A percentile compares a stretch with the other conserved stretches of the same genome.
These are phyloP conservation scores for Aspergillus piperis DNA, from an alignment of 2,329 filamentous ascomycete species.

Conservation along the genomic window DNA sequence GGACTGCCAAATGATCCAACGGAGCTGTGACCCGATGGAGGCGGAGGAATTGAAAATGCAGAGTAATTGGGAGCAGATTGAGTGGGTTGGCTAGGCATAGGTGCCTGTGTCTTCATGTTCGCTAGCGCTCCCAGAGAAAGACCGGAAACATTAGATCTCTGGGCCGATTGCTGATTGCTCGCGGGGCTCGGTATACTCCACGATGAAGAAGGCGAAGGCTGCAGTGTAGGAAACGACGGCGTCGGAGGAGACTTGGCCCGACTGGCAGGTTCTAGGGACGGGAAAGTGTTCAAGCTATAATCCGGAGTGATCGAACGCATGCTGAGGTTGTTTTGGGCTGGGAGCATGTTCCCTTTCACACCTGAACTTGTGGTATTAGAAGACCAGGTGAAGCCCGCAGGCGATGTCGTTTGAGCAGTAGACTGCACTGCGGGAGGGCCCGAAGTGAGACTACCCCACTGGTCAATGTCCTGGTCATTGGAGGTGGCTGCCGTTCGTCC, in stretches of 20 bases:
- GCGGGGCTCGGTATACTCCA: constrained; percentile 19
- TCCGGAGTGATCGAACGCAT: constrained; percentile 56
- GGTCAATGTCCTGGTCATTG: constrained; percentile 33
- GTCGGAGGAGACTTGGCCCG: constrained; percentile 34
- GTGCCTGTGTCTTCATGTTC: constrained; percentile 25
- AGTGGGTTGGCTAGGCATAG: constrained; percentile 16
- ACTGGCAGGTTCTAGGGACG: constrained; percentile 47
- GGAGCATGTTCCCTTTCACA: constrained; percentile 22
- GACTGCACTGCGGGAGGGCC: constrained; percentile 31
- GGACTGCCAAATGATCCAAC: constrained; percentile 19
- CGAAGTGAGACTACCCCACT: constrained; percentile 36
- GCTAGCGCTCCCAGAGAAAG: constrained; percentile 29
- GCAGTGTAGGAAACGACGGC: constrained; percentile 30
- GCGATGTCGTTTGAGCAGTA: constrained; percentile 23
- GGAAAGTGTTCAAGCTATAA: constrained; percentile 50
- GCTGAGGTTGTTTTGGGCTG: constrained; percentile 25
- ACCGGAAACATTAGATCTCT: constrained; percentile 17
- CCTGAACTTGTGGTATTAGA: constrained; percentile 27
- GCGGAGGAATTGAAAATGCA: constrained; percentile 45
- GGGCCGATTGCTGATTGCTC: constrained; percentile 17
- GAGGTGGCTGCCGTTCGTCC: constrained; percentile 56
- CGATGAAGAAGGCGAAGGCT: constrained; percentile 32
- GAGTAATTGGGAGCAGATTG: constrained; percentile 35
- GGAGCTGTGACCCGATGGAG: constrained; percentile 31
- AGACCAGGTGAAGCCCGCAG: constrained; percentile 47